phyloP scores from a whole-genome alignment of 202 grass and related monocot species.

The Panicum hallii region DNA sequence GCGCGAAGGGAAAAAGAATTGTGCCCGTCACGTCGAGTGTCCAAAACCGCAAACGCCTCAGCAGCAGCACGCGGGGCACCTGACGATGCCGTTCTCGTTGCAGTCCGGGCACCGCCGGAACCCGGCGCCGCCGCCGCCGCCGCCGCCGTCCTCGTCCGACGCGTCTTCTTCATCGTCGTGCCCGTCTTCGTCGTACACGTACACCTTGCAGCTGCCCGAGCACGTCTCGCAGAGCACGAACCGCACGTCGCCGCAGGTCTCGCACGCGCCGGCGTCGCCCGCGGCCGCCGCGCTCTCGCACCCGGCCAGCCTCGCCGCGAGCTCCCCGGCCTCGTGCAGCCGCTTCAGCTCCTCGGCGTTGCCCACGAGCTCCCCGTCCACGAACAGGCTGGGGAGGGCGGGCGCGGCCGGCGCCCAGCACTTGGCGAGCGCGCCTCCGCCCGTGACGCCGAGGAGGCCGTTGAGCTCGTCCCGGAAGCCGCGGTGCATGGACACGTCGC shows the following conservation, averaged over 20 bases:
- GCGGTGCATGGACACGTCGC: constrained; percentile 94
- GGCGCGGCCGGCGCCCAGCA: constrained; percentile 40
- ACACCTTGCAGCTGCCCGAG: constrained; percentile 95
- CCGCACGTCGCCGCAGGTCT: constrained; percentile 73
- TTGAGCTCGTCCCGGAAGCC: constrained; percentile 81
- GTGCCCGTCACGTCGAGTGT: background rate
- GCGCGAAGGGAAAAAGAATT: background rate
- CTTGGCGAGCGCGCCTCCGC: constrained; percentile 25
- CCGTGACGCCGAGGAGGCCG: constrained; percentile 40
- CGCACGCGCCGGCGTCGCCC: constrained; percentile 53
- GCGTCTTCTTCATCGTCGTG: constrained; percentile 13
- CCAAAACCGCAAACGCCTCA: background rate
- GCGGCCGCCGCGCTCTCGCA: constrained; percentile 47
- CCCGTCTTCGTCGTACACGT: constrained; percentile 36
- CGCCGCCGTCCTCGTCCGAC: background rate
- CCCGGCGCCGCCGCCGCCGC: background rate
- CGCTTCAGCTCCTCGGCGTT: constrained; percentile 77
- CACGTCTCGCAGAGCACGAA: constrained; percentile 88
- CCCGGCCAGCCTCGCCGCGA: constrained; percentile 53
- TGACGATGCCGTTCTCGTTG: constrained; percentile 96
- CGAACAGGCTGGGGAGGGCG: constrained; percentile 71
- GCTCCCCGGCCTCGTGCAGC: constrained; percentile 83
- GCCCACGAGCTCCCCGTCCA: constrained; percentile 66
- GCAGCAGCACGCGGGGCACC: constrained; percentile 73
- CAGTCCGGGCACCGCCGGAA: constrained; percentile 80